phyloP scores from a whole-genome alignment of 768 basidiomycete genomes.

The Amanita subjunquillea region DNA sequence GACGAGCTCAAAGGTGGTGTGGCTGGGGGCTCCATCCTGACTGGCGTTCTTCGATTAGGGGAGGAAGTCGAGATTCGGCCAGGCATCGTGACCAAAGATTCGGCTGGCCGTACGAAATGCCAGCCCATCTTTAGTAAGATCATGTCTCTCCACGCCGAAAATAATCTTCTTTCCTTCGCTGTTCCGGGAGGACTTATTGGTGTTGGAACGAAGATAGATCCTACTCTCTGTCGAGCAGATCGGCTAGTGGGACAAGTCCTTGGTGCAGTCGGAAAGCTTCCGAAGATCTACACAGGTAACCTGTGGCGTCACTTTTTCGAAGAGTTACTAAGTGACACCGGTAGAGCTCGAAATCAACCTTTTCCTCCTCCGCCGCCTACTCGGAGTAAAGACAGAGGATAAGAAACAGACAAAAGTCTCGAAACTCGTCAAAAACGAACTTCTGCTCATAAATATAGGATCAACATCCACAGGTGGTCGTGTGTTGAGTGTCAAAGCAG shows the following conservation, averaged over 20 bases:
- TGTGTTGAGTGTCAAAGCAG: slow-evolving; percentile 88
- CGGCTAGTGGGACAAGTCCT: slow-evolving; percentile 94
- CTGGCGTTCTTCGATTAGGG: slow-evolving; percentile 82
- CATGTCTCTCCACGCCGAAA: slow-evolving; percentile 90
- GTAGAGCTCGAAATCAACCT: slow-evolving; percentile 85
- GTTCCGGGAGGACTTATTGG: slow-evolving; percentile 97
- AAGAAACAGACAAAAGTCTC: slow-evolving; percentile 97
- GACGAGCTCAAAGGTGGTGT: slow-evolving; percentile 98
- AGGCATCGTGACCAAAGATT: slow-evolving; percentile 94
- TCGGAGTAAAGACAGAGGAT: slow-evolving; percentile 99
- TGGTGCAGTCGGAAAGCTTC: slow-evolving; percentile 89
- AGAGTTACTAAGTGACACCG: not conserved
- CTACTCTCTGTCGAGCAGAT: slow-evolving; percentile 94
- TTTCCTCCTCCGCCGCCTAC: slow-evolving; percentile 88
- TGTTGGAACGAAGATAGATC: slow-evolving; percentile 95
- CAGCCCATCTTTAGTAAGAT: slow-evolving; percentile 90
- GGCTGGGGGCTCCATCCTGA: slow-evolving; percentile 93
- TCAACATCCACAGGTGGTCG: slow-evolving; percentile 96
- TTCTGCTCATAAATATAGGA: slow-evolving; percentile 94
- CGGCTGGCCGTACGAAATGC: slow-evolving; percentile 80
- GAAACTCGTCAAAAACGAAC: slow-evolving; percentile 85
- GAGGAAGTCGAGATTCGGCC: slow-evolving; percentile 96
- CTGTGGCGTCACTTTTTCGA: not conserved
- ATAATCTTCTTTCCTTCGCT: slow-evolving; percentile 87
- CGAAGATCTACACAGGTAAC: slow-evolving; percentile 83